phyloP scores from a whole-genome alignment of 345 rosid genomes.

The Syzygium aromaticum region DNA sequence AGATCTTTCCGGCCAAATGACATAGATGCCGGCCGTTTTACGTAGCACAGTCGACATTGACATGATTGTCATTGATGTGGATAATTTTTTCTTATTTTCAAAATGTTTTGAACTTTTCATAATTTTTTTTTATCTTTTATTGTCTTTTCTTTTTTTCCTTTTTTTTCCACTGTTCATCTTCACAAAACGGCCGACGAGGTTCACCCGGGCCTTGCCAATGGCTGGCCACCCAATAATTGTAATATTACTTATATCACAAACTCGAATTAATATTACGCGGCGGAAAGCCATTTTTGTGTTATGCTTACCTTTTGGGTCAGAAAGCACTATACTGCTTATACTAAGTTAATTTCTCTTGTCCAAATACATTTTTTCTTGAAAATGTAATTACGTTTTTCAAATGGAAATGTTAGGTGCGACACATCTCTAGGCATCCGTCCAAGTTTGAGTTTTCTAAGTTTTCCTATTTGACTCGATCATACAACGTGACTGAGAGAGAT shows the following conservation, averaged over 20 bases:
- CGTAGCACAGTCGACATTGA: too few relatives aligned
- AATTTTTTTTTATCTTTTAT: too few relatives aligned
- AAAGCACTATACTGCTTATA: background rate
- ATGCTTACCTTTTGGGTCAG: background rate
- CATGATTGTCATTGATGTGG: accelerated
- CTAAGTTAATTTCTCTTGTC: background rate
- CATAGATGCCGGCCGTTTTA: too few relatives aligned
- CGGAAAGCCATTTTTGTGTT: background rate
- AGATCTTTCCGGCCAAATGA: too few relatives aligned
- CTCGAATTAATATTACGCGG: background rate
- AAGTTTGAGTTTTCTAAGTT: background rate
- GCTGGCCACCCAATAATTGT: background rate
- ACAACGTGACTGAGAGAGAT: background rate
- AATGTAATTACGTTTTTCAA: background rate
- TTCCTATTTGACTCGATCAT: background rate
- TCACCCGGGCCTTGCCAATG: background rate
- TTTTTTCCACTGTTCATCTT: background rate
- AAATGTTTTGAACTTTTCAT: too few relatives aligned
- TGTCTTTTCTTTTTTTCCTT: too few relatives aligned
- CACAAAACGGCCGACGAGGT: background rate
- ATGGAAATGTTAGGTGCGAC: background rate
- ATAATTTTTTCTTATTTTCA: too few relatives aligned
- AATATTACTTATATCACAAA: background rate
- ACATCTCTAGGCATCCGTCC: background rate
- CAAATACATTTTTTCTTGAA: background rate